These are phyloP conservation scores for Kuraishia piskuri DNA, from an alignment of 805 yeast genomes.

Conservation along the genomic window DNA sequence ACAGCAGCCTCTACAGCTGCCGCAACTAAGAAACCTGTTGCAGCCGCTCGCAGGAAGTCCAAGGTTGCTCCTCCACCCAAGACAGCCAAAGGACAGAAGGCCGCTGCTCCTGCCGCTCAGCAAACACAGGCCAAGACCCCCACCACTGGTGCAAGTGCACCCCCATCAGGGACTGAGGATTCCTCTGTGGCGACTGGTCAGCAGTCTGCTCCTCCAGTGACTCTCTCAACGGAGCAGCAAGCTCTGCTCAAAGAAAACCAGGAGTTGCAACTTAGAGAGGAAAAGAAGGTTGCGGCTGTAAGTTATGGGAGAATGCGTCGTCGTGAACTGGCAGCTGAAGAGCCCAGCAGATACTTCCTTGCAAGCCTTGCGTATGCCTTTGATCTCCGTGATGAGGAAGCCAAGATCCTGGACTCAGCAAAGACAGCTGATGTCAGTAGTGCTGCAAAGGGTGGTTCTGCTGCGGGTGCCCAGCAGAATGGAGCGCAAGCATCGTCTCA, in stretches of 20 bases:
- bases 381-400: constrained; percentile 32
- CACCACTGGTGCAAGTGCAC: neutral
- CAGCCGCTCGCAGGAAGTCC: constrained; percentile 15
- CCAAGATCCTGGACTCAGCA: constrained; percentile 16
- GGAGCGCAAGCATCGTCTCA: neutral
- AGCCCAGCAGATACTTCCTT: constrained; percentile 40
- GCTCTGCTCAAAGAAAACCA: constrained; percentile 20
- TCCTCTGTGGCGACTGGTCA: neutral
- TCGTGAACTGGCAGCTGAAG: constrained; percentile 33
- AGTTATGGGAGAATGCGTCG: constrained; percentile 37
- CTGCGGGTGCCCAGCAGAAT: constrained; percentile 4
- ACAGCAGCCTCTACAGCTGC: constrained; percentile 3
- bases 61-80: constrained; percentile 11
- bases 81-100: constrained; percentile 5
- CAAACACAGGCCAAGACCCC: neutral
- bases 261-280: constrained; percentile 20
- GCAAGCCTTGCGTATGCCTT: constrained; percentile 43
- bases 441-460: constrained; percentile 2
- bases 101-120: constrained; percentile 6
- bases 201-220: neutral
- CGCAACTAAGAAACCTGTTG: constrained; percentile 13
- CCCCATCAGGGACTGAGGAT: constrained; percentile 4
- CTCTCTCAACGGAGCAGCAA: constrained; percentile 21
- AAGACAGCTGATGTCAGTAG: constrained; percentile 5
- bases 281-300: constrained; percentile 12